Conservation (phyloP, 129 eudicot species). For the Lonicera japonica region DNA sequence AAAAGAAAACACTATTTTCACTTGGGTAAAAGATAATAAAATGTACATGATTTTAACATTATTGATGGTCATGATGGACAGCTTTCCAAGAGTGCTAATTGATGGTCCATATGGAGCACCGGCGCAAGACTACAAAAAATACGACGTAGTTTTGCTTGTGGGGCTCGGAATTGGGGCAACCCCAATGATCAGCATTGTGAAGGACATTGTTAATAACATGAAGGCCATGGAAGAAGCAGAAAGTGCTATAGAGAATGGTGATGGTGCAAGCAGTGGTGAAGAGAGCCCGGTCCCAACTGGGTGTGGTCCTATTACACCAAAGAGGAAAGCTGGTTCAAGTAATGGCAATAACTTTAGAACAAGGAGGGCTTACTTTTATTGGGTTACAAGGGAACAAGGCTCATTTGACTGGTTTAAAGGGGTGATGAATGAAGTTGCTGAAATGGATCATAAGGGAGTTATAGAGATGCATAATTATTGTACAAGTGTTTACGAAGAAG, state of each 20-base stretch:
- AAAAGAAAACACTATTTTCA: too few relatives aligned
- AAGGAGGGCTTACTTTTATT: constrained; percentile 67
- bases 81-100: constrained; percentile 74
- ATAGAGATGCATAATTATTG: constrained; percentile 86
- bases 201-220: constrained; percentile 83
- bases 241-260: constrained; percentile 38
- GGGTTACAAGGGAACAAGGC: constrained; percentile 95
- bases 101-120: constrained; percentile 98
- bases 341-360: constrained; percentile 49
- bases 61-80: constrained; percentile 8
- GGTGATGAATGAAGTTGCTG: constrained; percentile 78
- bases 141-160: constrained; percentile 72
- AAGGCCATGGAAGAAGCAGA: constrained; percentile 60
- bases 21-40: too few relatives aligned
- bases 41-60: constrained; percentile 1
- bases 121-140: constrained; percentile 85
- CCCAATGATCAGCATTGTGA: constrained; percentile 89
- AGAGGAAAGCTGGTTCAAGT: constrained; percentile 35
- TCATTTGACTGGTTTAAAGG: constrained; percentile 93
- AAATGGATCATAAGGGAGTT: constrained; percentile 58
- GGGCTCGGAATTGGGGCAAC: constrained; percentile 97
- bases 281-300: neutral
- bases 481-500: constrained; percentile 84
- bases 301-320: constrained; percentile 16
- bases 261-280: neutral